phyloP scores from a whole-genome alignment of 805 yeast genomes.

The Metschnikowia vanudenii region DNA sequence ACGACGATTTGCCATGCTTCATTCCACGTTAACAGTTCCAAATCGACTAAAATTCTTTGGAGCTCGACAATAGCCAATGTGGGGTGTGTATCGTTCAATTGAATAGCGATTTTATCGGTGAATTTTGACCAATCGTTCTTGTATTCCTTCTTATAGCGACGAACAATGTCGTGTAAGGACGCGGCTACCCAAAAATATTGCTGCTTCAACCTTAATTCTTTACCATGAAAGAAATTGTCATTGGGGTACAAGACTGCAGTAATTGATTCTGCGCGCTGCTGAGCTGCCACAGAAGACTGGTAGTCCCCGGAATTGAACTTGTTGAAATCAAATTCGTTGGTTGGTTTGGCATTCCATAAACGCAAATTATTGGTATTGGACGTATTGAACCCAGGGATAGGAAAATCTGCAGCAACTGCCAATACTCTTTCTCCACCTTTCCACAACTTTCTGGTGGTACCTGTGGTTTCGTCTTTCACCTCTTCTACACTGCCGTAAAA shows the following conservation, averaged over 20 bases:
- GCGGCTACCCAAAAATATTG: constrained; percentile 98
- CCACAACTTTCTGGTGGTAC: constrained; percentile 66
- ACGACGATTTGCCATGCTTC: constrained; percentile 84
- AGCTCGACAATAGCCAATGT: constrained; percentile 87
- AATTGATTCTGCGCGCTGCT: constrained; percentile 87
- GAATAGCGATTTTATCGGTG: constrained; percentile 85
- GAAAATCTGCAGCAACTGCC: constrained; percentile 89
- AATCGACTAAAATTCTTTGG: constrained; percentile 80
- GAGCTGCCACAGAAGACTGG: constrained; percentile 75
- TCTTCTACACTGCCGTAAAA: constrained; percentile 81
- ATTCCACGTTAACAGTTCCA: constrained; percentile 79
- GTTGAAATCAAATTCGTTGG: constrained; percentile 85
- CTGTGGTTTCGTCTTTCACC: constrained; percentile 50
- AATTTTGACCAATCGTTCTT: constrained; percentile 77
- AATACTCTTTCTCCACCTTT: constrained; percentile 84
- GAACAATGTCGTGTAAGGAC: constrained; percentile 83
- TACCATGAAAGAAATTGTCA: constrained; percentile 88
- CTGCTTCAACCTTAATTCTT: constrained; percentile 88
- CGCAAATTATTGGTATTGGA: constrained; percentile 83
- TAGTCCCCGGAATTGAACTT: constrained; percentile 93
- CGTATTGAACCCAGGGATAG: constrained; percentile 87
- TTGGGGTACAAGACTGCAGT: constrained; percentile 93
- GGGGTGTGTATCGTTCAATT: constrained; percentile 93
- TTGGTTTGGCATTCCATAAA: constrained; percentile 87
- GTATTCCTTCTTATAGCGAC: constrained; percentile 78